These are phyloP conservation scores for Luzula sylvatica DNA, from an alignment of 176 grass and related monocot species.

Conservation along the genomic window DNA sequence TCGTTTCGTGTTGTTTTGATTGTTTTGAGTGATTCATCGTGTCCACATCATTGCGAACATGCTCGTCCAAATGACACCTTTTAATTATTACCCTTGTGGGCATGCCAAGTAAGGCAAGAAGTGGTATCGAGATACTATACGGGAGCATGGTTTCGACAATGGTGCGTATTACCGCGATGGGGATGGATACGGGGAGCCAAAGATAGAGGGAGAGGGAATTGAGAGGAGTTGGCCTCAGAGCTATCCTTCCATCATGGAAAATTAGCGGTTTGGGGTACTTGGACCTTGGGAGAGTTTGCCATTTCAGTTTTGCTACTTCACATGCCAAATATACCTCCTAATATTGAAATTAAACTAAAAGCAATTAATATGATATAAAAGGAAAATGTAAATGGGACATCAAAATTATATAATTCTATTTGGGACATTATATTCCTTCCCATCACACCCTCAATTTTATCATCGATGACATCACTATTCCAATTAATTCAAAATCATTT, in stretches of 20 bases:
- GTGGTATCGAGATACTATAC: conserved; percentile 29
- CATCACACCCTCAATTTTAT: too few species aligned
- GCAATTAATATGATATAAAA: too few species aligned
- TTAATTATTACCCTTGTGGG: conserved; percentile 32
- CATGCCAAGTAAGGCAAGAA: conserved; percentile 31
- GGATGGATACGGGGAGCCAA: conserved; percentile 53
- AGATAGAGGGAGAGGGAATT: conserved; percentile 54
- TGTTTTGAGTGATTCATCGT: too few species aligned
- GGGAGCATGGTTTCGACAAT: conserved; percentile 43
- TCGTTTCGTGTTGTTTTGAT: neutral
- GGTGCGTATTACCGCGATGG: conserved; percentile 39
- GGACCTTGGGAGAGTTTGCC: conserved; percentile 42
- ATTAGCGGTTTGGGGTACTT: conserved; percentile 51
- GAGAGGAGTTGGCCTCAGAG: conserved; percentile 54
- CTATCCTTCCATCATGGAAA: conserved; percentile 81
- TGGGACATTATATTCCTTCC: too few species aligned
- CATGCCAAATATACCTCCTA: conserved; percentile 43
- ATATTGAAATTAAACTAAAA: too few species aligned
- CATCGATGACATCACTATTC: too few species aligned
- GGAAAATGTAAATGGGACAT: too few species aligned
- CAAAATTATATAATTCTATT: too few species aligned
- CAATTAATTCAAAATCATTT: too few species aligned
- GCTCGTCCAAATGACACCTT: too few species aligned
- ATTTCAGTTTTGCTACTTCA: conserved; percentile 41
- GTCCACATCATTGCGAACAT: too few species aligned